A percentile compares a stretch with the other conserved stretches of the same genome.
Evolutionary conservation across 2,329 filamentous ascomycete species (phyloP).

Genomic region (Cladophialophora psammophila): DNA sequence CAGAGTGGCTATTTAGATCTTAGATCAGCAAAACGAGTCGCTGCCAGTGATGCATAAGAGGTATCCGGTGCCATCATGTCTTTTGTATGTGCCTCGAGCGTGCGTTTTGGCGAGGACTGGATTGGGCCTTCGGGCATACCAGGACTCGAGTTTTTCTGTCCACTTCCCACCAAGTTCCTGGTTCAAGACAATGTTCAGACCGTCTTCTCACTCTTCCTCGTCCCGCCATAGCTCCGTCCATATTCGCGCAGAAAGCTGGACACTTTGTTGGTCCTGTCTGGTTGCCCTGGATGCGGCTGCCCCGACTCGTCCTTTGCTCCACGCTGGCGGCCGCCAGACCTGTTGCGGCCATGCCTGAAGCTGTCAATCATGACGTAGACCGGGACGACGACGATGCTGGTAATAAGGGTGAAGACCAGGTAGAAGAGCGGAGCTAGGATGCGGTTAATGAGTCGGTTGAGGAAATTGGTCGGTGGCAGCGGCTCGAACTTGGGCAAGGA

Average conservation of each 20-base stretch:
- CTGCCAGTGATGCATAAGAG: too few relatives aligned
- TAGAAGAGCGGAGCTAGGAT: slow-evolving; percentile 34
- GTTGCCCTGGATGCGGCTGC: slow-evolving; percentile 10
- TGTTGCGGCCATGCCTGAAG: slow-evolving; percentile 29
- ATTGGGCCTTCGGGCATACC: neutral
- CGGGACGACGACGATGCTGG: slow-evolving; percentile 30
- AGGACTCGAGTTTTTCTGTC: neutral
- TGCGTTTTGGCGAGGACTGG: neutral
- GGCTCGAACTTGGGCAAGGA: slow-evolving; percentile 34
- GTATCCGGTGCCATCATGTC: neutral
- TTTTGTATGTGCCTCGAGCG: neutral
- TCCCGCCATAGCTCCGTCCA: slow-evolving; percentile 14
- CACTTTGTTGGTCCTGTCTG: slow-evolving; percentile 17
- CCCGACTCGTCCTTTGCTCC: slow-evolving; percentile 3
- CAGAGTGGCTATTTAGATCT: too few relatives aligned
- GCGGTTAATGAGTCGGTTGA: slow-evolving; percentile 33
- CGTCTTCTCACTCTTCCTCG: neutral
- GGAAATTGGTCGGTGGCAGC: slow-evolving; percentile 26
- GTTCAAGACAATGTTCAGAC: neutral
- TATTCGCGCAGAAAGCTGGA: slow-evolving; percentile 17
- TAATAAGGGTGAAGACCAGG: slow-evolving; percentile 33
- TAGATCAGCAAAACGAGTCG: too few relatives aligned
- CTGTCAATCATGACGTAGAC: slow-evolving; percentile 34
- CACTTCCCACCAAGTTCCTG: neutral
- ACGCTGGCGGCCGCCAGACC: slow-evolving; percentile 16